Evolutionary conservation across 179 eudicot species (phyloP).

Genomic region (Drosera spatulata): DNA sequence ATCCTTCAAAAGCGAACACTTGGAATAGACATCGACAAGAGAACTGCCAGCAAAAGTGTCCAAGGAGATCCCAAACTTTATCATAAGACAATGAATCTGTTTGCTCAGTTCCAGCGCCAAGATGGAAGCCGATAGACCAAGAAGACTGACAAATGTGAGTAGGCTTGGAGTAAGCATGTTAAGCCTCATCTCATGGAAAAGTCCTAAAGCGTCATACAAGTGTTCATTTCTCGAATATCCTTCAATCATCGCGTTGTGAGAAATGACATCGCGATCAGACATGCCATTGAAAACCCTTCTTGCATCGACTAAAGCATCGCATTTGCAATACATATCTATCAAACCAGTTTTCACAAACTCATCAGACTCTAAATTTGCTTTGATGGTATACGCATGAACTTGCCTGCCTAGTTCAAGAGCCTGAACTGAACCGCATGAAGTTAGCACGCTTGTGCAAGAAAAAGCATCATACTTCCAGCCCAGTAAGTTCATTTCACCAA

Average conservation of each 20-base stretch:
- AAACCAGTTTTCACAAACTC: constrained; percentile 54
- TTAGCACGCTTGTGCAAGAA: constrained; percentile 57
- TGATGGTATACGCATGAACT: constrained; percentile 45
- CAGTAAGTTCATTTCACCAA: constrained; percentile 33
- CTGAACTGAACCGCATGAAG: constrained; percentile 57
- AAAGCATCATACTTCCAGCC: constrained; percentile 52
- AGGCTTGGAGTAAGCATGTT: constrained; percentile 29
- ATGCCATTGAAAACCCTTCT: constrained; percentile 34
- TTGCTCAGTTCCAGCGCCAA: constrained; percentile 26
- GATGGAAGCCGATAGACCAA: constrained; percentile 42
- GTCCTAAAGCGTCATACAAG: constrained; percentile 33
- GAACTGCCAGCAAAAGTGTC: constrained; percentile 43
- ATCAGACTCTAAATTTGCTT: constrained; percentile 41
- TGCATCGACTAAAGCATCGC: constrained; percentile 42
- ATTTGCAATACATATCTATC: constrained; percentile 68
- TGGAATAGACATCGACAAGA: constrained; percentile 58
- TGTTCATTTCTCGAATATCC: constrained; percentile 46
- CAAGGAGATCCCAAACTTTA: constrained; percentile 28
- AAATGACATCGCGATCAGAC: constrained; percentile 20
- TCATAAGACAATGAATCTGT: constrained; percentile 38
- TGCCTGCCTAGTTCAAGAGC: constrained; percentile 43
- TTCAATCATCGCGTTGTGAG: constrained; percentile 64
- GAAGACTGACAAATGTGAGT: constrained; percentile 50
- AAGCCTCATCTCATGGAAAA: constrained; percentile 43
- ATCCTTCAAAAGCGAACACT: constrained; percentile 36